Evolutionary conservation across 441 rosid genomes (phyloP).

Genomic region (Pelargonium myrrhifolium): DNA sequence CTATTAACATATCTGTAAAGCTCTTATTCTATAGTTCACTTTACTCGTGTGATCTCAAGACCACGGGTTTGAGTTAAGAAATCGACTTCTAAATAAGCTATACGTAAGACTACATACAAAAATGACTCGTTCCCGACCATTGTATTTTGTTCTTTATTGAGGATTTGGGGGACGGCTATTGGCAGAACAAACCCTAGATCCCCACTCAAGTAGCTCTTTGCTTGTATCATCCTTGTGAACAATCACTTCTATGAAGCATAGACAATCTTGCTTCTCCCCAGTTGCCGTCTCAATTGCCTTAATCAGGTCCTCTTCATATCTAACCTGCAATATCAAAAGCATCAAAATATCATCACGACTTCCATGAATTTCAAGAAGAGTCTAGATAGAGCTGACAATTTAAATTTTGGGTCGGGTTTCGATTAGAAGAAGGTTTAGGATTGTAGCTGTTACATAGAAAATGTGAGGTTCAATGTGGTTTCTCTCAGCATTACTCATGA

Average conservation of each 20-base stretch:
- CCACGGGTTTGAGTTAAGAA: too few species aligned
- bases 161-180: neutral
- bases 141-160: neutral
- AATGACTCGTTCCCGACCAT: neutral
- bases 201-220: neutral
- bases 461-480: too few species aligned
- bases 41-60: too few species aligned
- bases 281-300: neutral
- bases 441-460: too few species aligned
- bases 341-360: neutral
- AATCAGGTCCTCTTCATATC: neutral
- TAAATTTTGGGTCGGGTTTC: too few species aligned
- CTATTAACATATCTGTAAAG: too few species aligned
- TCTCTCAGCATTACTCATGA: too few species aligned
- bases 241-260: slow-evolving; percentile 1
- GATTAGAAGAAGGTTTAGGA: too few species aligned
- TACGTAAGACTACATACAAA: neutral
- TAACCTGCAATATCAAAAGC: neutral
- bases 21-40: too few species aligned
- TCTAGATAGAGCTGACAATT: too few species aligned
- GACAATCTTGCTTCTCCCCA: neutral
- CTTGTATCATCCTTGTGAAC: neutral
- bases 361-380: too few species aligned
- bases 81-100: neutral
- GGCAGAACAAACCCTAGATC: slow-evolving; percentile 1